Evolutionary conservation across 495 filamentous ascomycete genomes (phyloP).

Genomic region (Cercophora sp.): DNA sequence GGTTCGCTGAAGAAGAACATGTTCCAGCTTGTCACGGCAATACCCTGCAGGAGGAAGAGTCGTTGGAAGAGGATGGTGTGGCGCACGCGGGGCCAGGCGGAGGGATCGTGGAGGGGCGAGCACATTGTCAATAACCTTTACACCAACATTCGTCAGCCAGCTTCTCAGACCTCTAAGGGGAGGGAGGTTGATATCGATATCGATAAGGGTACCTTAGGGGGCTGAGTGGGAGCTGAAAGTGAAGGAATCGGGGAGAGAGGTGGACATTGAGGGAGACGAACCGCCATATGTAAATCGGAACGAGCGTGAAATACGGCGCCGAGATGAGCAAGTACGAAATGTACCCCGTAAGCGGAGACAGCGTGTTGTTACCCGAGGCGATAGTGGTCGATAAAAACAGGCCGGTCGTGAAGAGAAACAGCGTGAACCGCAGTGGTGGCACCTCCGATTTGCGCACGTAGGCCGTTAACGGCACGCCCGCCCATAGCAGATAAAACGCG

Average conservation of each 20-base stretch:
- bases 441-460: background rate
- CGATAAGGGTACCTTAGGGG: too few relatives aligned
- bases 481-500: conserved; percentile 28
- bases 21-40: background rate
- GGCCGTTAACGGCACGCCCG: conserved; percentile 7
- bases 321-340: conserved; percentile 26
- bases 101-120: conserved; percentile 12
- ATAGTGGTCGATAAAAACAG: conserved; percentile 2
- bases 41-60: background rate
- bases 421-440: conserved; percentile 1
- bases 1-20: background rate
- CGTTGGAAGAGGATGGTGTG: background rate
- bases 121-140: conserved; percentile 1
- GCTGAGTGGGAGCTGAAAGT: too few relatives aligned
- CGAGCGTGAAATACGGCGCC: background rate
- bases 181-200: too few relatives aligned
- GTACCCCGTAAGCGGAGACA: conserved; percentile 20
- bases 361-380: background rate
- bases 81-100: conserved; percentile 11
- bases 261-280: too few relatives aligned
- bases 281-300: too few relatives aligned
- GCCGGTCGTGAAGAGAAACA: conserved; percentile 6
- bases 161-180: too few relatives aligned
- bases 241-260: too few relatives aligned
- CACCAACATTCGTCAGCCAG: too few relatives aligned